Evolutionary conservation across 176 grass and related monocot genomes (phyloP), one percentile per base, ranked within the genome.

Genomic region (Secale cereale): DNA sequence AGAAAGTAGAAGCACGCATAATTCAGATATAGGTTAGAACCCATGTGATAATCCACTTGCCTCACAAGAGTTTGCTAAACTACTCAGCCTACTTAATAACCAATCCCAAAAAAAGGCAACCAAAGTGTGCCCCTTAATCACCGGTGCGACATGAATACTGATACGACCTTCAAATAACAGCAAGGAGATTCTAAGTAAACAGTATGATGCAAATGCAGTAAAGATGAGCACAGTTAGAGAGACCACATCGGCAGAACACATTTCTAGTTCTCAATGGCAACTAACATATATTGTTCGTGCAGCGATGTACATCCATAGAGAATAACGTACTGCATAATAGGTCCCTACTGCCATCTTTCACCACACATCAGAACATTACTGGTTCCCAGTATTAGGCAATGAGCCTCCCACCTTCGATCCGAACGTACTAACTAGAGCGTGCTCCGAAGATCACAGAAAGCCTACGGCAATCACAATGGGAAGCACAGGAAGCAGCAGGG

Each of bases 401-500:
- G 30, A 40, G 29, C 59, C 36, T 87, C 54, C n/a, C 80, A 80
- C 28, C 76, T 69, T 68, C 10, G 30, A 25, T 56, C 29, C 25
- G 4, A 76, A 60, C 73, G n/a, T 41, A 39, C 40, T 80, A 62
- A 28, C 69, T 32, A 60, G 37, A 40, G 9, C 0, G 4, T 20
- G 22, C n/a, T 50, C 29, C 25, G 16, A 20, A 54, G 8, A 63
- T 96, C 83, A 93, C 65, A 93, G 28, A 46, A 83, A 72, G 41
- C 74, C 67, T 26, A 87, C 74, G 32, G 80, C 73, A 11, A 88
- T 59, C 32, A 30, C 59, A 54, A 68, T 13, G 23, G 68, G 7
- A 10, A 82, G 76, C 67, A 93, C 7, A 64, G n/a, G 59, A 25
- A 90, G 20, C 67, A 90, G 54, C 22, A 72, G 29, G n/a, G 61